phyloP scores from a whole-genome alignment of 352 stramenopile genomes.

The Hyaloperonospora arabidopsidis region DNA sequence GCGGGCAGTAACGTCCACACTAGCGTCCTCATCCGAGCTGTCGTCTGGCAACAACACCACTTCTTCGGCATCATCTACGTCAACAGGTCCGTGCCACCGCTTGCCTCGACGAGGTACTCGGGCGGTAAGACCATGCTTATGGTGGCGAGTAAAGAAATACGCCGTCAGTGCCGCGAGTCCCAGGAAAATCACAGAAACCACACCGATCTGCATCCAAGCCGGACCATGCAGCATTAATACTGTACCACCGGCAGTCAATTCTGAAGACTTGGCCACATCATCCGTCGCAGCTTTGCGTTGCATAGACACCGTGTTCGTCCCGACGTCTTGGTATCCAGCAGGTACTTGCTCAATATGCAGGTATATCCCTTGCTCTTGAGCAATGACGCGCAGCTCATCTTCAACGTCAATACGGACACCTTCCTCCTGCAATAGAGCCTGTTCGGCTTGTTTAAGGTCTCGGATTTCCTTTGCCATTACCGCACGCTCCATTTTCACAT shows the following conservation, averaged over 20 bases:
- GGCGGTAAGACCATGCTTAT: conserved; percentile 14
- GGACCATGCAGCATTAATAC: not conserved
- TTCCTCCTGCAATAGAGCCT: conserved; percentile 17
- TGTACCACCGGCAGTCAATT: not conserved
- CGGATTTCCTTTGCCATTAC: conserved; percentile 16
- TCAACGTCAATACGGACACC: conserved; percentile 16
- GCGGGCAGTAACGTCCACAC: not conserved
- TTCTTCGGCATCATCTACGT: conserved; percentile 29
- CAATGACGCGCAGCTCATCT: conserved; percentile 29
- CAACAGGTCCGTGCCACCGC: conserved; percentile 23
- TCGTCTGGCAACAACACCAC: conserved; percentile 34
- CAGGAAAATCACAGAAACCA: conserved; percentile 22
- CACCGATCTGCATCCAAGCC: conserved; percentile 14
- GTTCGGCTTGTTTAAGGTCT: conserved; percentile 19
- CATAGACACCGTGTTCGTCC: conserved; percentile 1
- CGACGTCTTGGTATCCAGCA: not conserved
- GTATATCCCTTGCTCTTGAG: conserved; percentile 23
- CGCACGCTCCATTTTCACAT: conserved; percentile 6
- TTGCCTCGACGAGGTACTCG: conserved; percentile 16
- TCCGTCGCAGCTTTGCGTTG: conserved; percentile 1
- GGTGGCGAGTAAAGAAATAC: conserved; percentile 24
- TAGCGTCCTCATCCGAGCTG: conserved; percentile 19
- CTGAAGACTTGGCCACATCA: not conserved
- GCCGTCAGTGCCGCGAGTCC: conserved; percentile 16
- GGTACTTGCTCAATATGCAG: conserved; percentile 5